Evolutionary conservation across 2,329 filamentous ascomycete genomes (phyloP).

Genomic region (Fusarium mundagurra): DNA sequence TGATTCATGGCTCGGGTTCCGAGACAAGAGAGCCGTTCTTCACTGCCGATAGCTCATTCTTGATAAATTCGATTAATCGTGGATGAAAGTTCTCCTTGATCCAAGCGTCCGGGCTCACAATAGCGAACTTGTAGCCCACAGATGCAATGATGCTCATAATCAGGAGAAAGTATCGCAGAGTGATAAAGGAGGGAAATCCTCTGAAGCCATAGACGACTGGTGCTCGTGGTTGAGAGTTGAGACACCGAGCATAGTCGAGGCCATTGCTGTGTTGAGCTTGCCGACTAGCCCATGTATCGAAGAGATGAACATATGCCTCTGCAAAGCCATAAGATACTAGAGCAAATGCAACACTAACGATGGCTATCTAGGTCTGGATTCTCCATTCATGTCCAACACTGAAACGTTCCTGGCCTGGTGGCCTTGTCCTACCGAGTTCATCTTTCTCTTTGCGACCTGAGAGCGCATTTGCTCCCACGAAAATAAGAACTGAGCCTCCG

Average conservation of each 20-base stretch:
- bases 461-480: not conserved
- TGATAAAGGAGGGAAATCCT: not conserved
- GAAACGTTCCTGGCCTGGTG: not conserved
- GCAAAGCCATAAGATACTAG: not conserved
- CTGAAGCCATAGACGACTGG: not conserved
- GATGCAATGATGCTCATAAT: not conserved
- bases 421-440: not conserved
- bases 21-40: not conserved
- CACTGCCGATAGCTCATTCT: not conserved
- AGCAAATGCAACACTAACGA: conserved; percentile 1
- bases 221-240: conserved; percentile 1
- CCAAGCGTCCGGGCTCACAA: not conserved
- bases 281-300: conserved; percentile 1
- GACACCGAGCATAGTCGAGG: conserved; percentile 8
- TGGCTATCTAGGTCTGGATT: not conserved
- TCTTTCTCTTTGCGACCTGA: not conserved
- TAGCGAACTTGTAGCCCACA: conserved; percentile 3
- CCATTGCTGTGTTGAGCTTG: not conserved
- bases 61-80: not conserved
- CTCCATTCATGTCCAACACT: not conserved
- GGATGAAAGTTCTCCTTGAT: not conserved
- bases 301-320: conserved; percentile 3
- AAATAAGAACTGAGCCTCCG: not conserved
- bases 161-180: not conserved
- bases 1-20: not conserved